These are phyloP conservation scores for Delphinella strobiligena DNA, from an alignment of 2,329 filamentous ascomycete genomes.

Conservation along the genomic window DNA sequence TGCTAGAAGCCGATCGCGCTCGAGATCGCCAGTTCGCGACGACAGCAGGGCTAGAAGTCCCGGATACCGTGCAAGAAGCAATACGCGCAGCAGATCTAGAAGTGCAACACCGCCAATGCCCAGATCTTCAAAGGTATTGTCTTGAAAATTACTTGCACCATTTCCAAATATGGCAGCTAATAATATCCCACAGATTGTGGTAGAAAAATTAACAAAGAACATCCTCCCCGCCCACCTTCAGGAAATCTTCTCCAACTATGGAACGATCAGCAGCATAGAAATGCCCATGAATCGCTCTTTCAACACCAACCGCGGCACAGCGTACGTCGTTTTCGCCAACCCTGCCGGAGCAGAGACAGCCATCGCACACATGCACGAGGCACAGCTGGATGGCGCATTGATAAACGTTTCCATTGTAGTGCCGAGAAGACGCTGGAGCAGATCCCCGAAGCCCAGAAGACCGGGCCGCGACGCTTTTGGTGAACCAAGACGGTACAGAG, in stretches of 20 bases:
- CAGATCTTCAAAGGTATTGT: slow-evolving; percentile 5
- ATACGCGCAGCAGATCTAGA: slow-evolving; percentile 1
- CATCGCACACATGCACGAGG: slow-evolving; percentile 95
- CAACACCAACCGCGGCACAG: slow-evolving; percentile 82
- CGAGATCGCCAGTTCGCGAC: slow-evolving; percentile 1
- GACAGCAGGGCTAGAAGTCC: slow-evolving; percentile 2
- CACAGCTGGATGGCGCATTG: slow-evolving; percentile 72
- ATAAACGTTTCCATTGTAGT: slow-evolving; percentile 84
- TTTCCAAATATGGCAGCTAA: background rate
- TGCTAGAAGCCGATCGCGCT: slow-evolving; percentile 1
- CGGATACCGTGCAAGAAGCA: slow-evolving; percentile 3
- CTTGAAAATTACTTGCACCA: background rate
- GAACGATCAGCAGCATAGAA: slow-evolving; percentile 73
- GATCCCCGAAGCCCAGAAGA: slow-evolving; percentile 60
- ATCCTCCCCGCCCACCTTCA: slow-evolving; percentile 77
- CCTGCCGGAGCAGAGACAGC: slow-evolving; percentile 73
- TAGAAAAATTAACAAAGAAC: slow-evolving; percentile 92
- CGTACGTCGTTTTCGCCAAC: slow-evolving; percentile 75
- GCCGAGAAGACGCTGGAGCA: slow-evolving; percentile 70
- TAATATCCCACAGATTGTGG: slow-evolving; percentile 57
- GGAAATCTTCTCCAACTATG: slow-evolving; percentile 87
- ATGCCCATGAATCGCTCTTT: slow-evolving; percentile 80
- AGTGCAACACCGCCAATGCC: slow-evolving; percentile 7
- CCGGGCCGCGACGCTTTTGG: slow-evolving; percentile 40
- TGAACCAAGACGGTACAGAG: slow-evolving; percentile 25